Percentiles rank a stretch among this genome's conserved stretches.
phyloP scores from a whole-genome alignment of 2,329 filamentous ascomycete genomes.

The Penicillium sp. region DNA sequence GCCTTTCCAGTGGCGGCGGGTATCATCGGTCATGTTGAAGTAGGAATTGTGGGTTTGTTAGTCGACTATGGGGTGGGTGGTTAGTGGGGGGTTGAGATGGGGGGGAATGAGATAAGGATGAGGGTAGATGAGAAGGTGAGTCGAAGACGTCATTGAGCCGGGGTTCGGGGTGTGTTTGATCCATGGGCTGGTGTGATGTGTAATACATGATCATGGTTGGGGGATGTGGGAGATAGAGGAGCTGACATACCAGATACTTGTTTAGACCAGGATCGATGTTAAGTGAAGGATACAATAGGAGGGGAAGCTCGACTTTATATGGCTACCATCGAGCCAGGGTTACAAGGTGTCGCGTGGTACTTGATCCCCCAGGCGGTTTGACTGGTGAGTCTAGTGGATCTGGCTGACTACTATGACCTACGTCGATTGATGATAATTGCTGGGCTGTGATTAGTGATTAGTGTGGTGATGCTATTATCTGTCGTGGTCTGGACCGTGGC shows the following conservation, averaged over 20 bases:
- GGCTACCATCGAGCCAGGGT: neutral
- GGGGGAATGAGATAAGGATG: neutral
- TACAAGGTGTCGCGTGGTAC: neutral
- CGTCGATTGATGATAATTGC: neutral
- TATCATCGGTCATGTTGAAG: conserved; percentile 22
- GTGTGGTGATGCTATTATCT: neutral
- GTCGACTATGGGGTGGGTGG: neutral
- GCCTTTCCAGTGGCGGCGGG: conserved; percentile 36
- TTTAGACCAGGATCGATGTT: neutral
- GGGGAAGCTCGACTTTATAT: neutral
- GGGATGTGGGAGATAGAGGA: neutral
- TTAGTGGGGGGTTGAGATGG: neutral
- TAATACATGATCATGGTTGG: neutral
- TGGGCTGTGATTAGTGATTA: neutral
- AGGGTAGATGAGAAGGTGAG: conserved; percentile 2
- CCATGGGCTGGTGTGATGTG: neutral
- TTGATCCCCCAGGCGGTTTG: neutral
- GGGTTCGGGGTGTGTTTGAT: neutral
- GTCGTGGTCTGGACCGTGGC: neutral
- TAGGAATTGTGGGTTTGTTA: neutral
- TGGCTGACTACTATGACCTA: neutral
- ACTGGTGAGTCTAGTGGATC: neutral
- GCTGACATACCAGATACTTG: neutral
- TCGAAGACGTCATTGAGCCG: conserved; percentile 23
- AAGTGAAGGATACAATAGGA: too few species aligned